Evolutionary conservation across 352 stramenopile species (phyloP), one percentile per base, ranked within the genome.

Genomic region (Phytopythium mirpurense): DNA sequence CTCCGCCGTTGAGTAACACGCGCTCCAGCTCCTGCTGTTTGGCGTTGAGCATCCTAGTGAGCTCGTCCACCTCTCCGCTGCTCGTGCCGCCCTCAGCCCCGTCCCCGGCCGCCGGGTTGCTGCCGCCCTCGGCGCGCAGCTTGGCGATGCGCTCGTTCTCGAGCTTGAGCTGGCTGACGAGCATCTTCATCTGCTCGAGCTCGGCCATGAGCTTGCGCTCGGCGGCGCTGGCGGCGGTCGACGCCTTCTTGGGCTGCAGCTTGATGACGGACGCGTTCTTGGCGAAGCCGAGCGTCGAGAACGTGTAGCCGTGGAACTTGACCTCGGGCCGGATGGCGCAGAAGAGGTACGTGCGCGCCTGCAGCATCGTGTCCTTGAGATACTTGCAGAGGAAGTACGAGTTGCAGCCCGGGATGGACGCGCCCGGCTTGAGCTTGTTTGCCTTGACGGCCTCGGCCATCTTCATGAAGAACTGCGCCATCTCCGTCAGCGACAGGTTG

Each of bases 401-500:
- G 56, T 98, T 98, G 61, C 91, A 98, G 1, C 92, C 92, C 0
- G 92, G 92, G 47, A 98, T 98, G 5, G 81, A 95, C 57, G 84
- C 84, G 23, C 92, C 91, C 0, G 91, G 88, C 65, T 97, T 97
- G 42, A 98, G 84, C 49, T 96, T 97, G 72, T 98, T 98, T 49
- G 89, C 86, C 38, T 96, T 93, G 41, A 97, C 83, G 42, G 89
- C 88, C 48, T 97, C 92, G 24, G 92, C 91, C 91, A 98, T 98
- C 62, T 98, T 98, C 88, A 98, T 97, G 72, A 98, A 98, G 64
- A 98, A 98, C 63, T 98, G 90, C 15, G 91, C 83, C 92, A 98
- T 98, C 73, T 98, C 92, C 11, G 90, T 96, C 23, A 98, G 71
- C 24, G 88, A 97, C 51, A 98, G 57, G 54, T 98, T 98, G 76